Conservation (phyloP, 805 yeast species). For the Yamadazyma akitaensis region DNA sequence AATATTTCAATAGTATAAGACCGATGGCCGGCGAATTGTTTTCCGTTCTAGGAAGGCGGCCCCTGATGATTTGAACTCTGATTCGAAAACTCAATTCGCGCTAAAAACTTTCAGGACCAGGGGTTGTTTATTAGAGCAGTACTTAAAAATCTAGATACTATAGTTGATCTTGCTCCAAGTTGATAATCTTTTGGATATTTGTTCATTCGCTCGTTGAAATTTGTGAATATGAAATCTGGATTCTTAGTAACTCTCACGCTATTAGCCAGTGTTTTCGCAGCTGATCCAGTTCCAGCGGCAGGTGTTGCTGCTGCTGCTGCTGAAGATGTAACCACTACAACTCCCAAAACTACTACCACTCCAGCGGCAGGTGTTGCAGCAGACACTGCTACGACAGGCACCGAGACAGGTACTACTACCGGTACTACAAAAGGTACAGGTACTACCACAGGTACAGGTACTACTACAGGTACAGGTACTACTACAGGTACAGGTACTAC, state of each 20-base stretch:
- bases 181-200: no score
- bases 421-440: conserved; percentile 7
- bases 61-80: conserved; percentile 9
- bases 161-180: background rate
- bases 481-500: conserved; percentile 10
- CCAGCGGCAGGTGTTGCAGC: background rate
- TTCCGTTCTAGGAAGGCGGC: background rate
- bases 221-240: conserved; percentile 1
- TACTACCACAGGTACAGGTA: conserved; percentile 6
- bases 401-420: conserved; percentile 7
- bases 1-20: background rate
- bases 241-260: background rate
- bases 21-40: background rate
- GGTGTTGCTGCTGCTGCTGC: conserved; percentile 12
- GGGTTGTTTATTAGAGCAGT: background rate
- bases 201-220: background rate
- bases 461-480: conserved; percentile 13
- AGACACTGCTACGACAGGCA: conserved; percentile 1
- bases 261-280: conserved; percentile 2
- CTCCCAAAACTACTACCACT: no score
- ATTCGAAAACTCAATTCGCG: conserved; percentile 6
- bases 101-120: background rate
- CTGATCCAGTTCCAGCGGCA: conserved; percentile 8
- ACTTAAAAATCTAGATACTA: no score
- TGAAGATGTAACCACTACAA: no score